These are phyloP conservation scores for Juglanconis juglandina DNA, from an alignment of 2,329 filamentous ascomycete species.

Conservation along the genomic window DNA sequence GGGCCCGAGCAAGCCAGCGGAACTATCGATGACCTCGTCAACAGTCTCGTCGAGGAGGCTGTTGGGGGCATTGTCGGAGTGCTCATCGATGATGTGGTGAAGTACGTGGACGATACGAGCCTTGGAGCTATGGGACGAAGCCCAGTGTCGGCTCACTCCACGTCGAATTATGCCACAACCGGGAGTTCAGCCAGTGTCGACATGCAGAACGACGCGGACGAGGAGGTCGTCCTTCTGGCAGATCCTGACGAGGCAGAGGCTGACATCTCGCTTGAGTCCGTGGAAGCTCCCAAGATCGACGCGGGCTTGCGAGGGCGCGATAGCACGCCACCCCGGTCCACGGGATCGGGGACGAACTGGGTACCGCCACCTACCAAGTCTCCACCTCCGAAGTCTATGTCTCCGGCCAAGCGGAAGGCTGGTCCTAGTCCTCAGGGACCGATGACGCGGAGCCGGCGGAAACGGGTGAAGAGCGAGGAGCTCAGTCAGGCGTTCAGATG, in stretches of 20 bases:
- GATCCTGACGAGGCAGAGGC: neutral
- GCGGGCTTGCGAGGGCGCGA: constrained; percentile 17
- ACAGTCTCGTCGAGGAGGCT: neutral
- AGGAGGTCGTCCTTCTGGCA: constrained; percentile 3
- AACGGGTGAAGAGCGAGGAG: too few species aligned
- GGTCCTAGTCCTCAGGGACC: too few species aligned
- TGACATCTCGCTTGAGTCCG: neutral
- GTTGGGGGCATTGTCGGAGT: neutral
- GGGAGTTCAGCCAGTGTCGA: neutral
- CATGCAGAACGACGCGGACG: neutral
- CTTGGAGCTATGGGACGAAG: neutral
- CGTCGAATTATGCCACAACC: neutral
- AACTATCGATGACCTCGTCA: neutral
- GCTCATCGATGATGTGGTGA: neutral
- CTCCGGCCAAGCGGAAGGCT: too few species aligned
- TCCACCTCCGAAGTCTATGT: too few species aligned
- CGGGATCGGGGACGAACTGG: neutral
- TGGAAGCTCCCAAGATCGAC: neutral
- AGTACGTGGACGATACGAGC: neutral
- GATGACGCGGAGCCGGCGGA: too few species aligned
- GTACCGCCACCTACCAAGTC: too few species aligned
- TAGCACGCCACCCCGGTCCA: constrained; percentile 10
- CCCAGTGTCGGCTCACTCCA: too few species aligned
- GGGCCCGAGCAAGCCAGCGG: neutral
- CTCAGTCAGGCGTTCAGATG: too few species aligned